Base-by-base conservation (phyloP, 2,329 filamentous ascomycete genomes). In the Penicillium hesseltinei region DNA sequence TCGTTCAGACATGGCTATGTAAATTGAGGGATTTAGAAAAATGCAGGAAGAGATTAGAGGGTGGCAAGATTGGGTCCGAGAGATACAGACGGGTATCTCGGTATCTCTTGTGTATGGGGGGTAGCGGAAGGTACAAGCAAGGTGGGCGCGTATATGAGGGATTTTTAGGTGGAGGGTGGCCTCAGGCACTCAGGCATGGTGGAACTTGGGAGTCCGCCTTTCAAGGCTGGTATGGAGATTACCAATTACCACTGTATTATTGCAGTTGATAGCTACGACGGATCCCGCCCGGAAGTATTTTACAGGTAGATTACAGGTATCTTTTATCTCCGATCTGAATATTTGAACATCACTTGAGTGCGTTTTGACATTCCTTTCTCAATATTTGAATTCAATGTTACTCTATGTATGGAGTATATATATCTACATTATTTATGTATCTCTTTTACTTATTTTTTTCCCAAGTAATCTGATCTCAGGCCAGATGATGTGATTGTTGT, bases 21-120 rank as follows among this genome's bases (percentile, higher is more conserved):
- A 84, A 80, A 80, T 6, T 79, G 75, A 5, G 85, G 85, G 1
- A 87, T 47, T 79, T 50, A 43, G 40, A 23, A 63, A 42, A 51
- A 51, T 25, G 53, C 29, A 21, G 23, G 39, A 54, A 52, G 56
- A 48, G 13, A 46, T n/a, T 19, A 31, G 51, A 51, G 58, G 54
- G 53, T 51, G 51, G 44, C 21, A 21, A 54, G 48, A 53, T 40
- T 44, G 47, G 47, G 15, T 47, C 50, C 25, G 49, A 53, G 44
- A 31, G n/a, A 45, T 23, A 33, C 21, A 35, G 35, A 39, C 17
- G 17, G 15, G 49, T 51, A 44, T 23, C 36, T 51, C 35, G 19
- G 44, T 47, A 38, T 42, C 21, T 42, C 19, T 33, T 33, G 52
- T 35, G 48, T 52, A 57, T 54, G 53, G 61, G 56, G 51, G 53